phyloP scores from a whole-genome alignment of 1,284 basidiomycete genomes.

The Trametes hirsuta region DNA sequence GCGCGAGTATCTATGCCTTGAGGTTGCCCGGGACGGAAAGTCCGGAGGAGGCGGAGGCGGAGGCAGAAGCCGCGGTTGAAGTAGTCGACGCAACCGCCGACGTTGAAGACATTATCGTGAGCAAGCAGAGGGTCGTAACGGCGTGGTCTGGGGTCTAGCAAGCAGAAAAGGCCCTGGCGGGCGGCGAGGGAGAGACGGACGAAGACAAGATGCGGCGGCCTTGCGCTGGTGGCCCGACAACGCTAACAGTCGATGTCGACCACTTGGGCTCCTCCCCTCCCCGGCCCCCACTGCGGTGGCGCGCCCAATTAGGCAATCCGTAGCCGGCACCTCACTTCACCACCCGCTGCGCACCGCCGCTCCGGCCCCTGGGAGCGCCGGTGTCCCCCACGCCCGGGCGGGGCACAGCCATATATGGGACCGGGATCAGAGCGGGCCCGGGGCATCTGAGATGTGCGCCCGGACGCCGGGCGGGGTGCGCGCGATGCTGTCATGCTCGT shows the following conservation, averaged over 20 bases:
- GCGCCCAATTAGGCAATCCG: conserved; percentile 4
- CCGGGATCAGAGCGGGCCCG: not conserved
- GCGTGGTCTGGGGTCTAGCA: conserved; percentile 14
- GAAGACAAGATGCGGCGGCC: conserved; percentile 7
- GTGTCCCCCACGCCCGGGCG: not conserved
- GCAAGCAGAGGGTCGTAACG: conserved; percentile 18
- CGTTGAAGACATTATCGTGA: conserved; percentile 39
- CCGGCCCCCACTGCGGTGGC: not conserved
- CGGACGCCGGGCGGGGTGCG: not conserved
- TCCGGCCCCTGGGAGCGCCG: not conserved
- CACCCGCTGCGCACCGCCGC: conserved; percentile 1
- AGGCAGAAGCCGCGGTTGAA: conserved; percentile 38
- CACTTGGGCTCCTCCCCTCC: not conserved
- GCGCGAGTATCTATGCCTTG: conserved; percentile 39
- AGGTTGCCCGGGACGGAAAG: conserved; percentile 40
- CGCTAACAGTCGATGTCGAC: not conserved
- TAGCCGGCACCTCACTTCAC: not conserved
- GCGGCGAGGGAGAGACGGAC: conserved; percentile 1
- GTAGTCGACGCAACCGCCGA: conserved; percentile 39
- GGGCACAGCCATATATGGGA: not conserved
- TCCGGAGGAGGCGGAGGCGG: conserved; percentile 36
- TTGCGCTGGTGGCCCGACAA: not conserved
- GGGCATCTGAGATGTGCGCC: not conserved
- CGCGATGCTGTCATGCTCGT: not conserved
- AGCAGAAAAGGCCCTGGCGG: conserved; percentile 12